A percentile compares a stretch with the other conserved stretches of the same genome.
Conservation (phyloP, 345 rosid species). For the Eucalyptus camaldulensis region DNA sequence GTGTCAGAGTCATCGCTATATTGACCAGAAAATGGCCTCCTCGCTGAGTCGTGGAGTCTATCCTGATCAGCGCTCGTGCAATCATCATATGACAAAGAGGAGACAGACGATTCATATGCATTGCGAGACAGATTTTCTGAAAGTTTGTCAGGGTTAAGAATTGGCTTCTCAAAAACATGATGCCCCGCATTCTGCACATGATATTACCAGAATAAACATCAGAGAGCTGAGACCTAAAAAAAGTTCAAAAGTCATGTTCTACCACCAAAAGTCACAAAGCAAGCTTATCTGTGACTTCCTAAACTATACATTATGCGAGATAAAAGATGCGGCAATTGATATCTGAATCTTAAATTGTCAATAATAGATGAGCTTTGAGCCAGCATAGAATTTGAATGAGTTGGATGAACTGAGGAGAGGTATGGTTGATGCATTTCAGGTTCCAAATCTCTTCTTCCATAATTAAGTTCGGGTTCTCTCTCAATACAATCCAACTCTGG, state of each 20-base stretch:
- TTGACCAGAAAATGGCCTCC: constrained; percentile 17
- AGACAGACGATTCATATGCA: constrained; percentile 14
- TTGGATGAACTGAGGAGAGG: constrained; percentile 25
- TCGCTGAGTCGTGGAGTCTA: constrained; percentile 9
- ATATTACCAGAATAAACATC: neutral
- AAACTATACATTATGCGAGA: neutral
- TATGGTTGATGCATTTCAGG: constrained; percentile 7
- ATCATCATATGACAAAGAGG: constrained; percentile 24
- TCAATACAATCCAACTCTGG: neutral
- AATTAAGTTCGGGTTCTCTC: neutral
- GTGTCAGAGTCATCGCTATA: constrained; percentile 81
- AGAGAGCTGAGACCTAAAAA: neutral
- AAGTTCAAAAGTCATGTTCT: neutral
- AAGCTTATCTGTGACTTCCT: neutral
- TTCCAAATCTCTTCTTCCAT: neutral
- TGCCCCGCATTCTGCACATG: constrained; percentile 30
- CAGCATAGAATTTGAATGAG: constrained; percentile 23
- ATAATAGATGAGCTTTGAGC: constrained; percentile 18
- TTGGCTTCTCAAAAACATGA: constrained; percentile 14
- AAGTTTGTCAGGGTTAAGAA: constrained; percentile 10
- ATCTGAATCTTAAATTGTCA: constrained; percentile 39
- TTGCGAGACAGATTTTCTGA: constrained; percentile 23
- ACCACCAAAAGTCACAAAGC: neutral
- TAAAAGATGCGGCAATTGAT: neutral
- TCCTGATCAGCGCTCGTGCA: neutral